Percentiles rank a stretch among this genome's conserved stretches.
phyloP scores from a whole-genome alignment of 805 yeast species.

The Saccharomycopsis malanga region DNA sequence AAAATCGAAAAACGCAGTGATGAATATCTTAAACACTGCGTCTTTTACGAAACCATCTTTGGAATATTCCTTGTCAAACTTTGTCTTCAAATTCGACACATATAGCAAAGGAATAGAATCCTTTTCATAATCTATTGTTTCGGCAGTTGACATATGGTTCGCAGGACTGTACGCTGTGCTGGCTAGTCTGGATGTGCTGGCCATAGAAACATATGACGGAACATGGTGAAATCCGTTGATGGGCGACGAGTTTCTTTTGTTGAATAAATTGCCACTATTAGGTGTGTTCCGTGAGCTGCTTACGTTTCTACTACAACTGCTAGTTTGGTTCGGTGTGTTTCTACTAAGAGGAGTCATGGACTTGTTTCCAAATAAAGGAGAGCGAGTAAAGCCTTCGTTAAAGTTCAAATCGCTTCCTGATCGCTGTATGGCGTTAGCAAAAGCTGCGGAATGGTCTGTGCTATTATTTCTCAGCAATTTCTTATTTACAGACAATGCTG shows the following conservation, averaged over 20 bases:
- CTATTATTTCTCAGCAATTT: neutral
- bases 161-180: too few species aligned
- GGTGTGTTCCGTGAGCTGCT: neutral
- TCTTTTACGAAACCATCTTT: conserved; percentile 2
- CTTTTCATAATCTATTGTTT: conserved; percentile 7
- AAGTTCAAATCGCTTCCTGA: conserved; percentile 2
- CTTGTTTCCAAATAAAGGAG: conserved; percentile 1
- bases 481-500: neutral
- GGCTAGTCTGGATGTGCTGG: neutral
- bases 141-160: too few species aligned
- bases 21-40: conserved; percentile 3
- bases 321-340: neutral
- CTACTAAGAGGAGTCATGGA: conserved; percentile 11
- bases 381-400: neutral
- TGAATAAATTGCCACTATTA: neutral
- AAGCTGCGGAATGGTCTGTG: neutral
- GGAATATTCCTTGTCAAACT: conserved; percentile 7
- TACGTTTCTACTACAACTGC: too few species aligned
- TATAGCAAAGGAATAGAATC: conserved; percentile 15
- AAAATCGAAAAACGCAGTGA: conserved; percentile 11
- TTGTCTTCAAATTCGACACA: conserved; percentile 9
- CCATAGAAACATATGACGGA: conserved; percentile 1
- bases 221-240: neutral
- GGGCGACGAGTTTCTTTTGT: neutral
- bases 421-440: neutral